phyloP scores from a whole-genome alignment of 2,329 filamentous ascomycete species.

The Trichoderma sp. region DNA sequence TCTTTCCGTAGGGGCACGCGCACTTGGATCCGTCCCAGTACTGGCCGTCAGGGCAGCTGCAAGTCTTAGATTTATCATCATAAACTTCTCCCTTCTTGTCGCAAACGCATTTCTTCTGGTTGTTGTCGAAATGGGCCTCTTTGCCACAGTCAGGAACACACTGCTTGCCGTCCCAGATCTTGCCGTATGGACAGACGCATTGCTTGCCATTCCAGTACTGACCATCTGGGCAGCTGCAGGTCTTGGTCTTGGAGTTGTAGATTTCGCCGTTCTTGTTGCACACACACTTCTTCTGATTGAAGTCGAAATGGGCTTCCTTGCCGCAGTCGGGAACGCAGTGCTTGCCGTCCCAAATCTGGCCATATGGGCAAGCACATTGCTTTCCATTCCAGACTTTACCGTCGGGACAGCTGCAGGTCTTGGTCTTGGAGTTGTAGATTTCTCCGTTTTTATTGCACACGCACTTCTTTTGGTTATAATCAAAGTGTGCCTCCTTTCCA shows the following conservation, averaged over 20 bases:
- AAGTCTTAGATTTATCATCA: slow-evolving; percentile 2
- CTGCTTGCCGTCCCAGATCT: slow-evolving; percentile 5
- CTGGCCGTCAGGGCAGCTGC: slow-evolving; percentile 17
- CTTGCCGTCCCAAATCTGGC: background rate
- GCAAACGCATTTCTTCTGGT: slow-evolving; percentile 20
- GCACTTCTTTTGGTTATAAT: slow-evolving; percentile 3
- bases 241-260: slow-evolving; percentile 3
- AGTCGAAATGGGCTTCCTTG: slow-evolving; percentile 11
- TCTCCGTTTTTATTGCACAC: slow-evolving; percentile 16
- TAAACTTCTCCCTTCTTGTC: slow-evolving; percentile 18
- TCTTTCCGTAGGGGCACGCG: background rate
- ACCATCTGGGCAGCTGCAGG: slow-evolving; percentile 10
- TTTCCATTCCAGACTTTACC: slow-evolving; percentile 5
- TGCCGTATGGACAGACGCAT: slow-evolving; percentile 13
- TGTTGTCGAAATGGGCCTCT: slow-evolving; percentile 11
- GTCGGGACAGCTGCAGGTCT: slow-evolving; percentile 15
- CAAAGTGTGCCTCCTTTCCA: slow-evolving; percentile 14
- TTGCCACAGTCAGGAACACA: slow-evolving; percentile 17
- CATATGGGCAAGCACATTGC: background rate
- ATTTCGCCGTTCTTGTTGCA: slow-evolving; percentile 19
- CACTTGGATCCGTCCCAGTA: slow-evolving; percentile 1
- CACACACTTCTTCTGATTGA: slow-evolving; percentile 2
- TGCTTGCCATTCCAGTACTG: background rate
- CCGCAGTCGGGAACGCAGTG: slow-evolving; percentile 13
- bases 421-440: slow-evolving; percentile 1